Conservation (phyloP, 2,329 filamentous ascomycete genomes). For the Fusarium dlaminii region DNA sequence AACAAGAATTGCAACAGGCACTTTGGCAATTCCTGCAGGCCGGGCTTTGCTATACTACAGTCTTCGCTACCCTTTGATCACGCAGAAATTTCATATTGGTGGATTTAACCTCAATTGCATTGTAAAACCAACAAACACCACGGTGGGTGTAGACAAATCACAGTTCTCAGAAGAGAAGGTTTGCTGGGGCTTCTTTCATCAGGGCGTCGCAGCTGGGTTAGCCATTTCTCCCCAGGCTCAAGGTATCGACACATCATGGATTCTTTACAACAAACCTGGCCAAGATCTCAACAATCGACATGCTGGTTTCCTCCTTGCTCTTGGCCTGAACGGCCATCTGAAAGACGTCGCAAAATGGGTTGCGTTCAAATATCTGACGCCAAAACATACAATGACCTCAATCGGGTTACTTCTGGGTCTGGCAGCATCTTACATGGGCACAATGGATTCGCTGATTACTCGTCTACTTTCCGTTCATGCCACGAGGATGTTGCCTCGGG, state of each 20-base stretch:
- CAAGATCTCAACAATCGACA: slow-evolving; percentile 94
- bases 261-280: slow-evolving; percentile 92
- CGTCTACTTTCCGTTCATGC: slow-evolving; percentile 94
- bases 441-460: slow-evolving; percentile 96
- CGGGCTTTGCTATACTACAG: slow-evolving; percentile 89
- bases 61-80: slow-evolving; percentile 86
- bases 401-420: slow-evolving; percentile 93
- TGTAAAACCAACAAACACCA: slow-evolving; percentile 91
- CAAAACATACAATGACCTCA: slow-evolving; percentile 99
- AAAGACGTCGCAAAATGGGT: slow-evolving; percentile 96
- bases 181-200: slow-evolving; percentile 98
- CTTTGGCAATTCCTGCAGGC: slow-evolving; percentile 87
- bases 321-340: slow-evolving; percentile 95
- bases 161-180: slow-evolving; percentile 95
- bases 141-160: slow-evolving; percentile 89
- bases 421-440: slow-evolving; percentile 92
- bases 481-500: slow-evolving; percentile 89
- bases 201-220: slow-evolving; percentile 90
- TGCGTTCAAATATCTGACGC: slow-evolving; percentile 98
- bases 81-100: slow-evolving; percentile 88
- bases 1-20: slow-evolving; percentile 85
- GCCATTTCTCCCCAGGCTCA: slow-evolving; percentile 90
- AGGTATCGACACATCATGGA: slow-evolving; percentile 98
- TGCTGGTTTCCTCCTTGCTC: slow-evolving; percentile 88
- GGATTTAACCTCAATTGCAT: slow-evolving; percentile 93